Base-by-base conservation (phyloP, 345 rosid genomes). In the Gossypium bickii region DNA sequence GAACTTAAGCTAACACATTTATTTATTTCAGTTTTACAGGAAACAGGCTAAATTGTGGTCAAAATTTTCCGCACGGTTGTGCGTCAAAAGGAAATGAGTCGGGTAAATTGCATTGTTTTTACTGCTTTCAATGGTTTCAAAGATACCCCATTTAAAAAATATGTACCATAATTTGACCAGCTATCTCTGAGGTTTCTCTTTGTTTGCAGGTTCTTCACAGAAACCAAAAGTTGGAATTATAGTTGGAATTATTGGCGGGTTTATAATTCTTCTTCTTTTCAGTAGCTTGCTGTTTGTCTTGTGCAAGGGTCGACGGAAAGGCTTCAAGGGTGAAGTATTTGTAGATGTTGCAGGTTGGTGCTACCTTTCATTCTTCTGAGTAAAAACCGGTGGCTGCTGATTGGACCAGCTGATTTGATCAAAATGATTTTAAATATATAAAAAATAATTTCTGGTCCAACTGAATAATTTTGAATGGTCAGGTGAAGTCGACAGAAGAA, bases 401-500 rank as follows among this genome's bases (percentile, higher is more conserved):
- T 17, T 18, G 59, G 18, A 55, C 24, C 45, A 51, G 18, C 59
- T 57, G 22, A 11, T 13, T 20, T 20, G 34, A 58, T 58, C 29
- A 22, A 58, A 58, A 45, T 27, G 38, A 12, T 44, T 20, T 20
- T 15, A 20, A 44, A 20, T 45, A n/a, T 9, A 67, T 8, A 8
- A 16, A 55, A n/a, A 18, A 7, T n/a, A 56, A 20, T 56, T 18
- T 56, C 60, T 48, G 12, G 60, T 18, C 60, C 25, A 79, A 63
- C 70, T 67, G 47, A 25, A 29, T 75, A 67, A 41, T 65, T 34
- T 79, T 73, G 59, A 78, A 27, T 82, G 68, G 51, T 77, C 80
- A 94, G 98, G 97, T 82, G 97, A 94, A 86, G 97, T 89, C 44
- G 98, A 94, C 83, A 80, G 89, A 78, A 87, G 97, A 86, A 90